phyloP scores from a whole-genome alignment of 2,329 filamentous ascomycete species.

The Paracoccidioides brasiliensis region DNA sequence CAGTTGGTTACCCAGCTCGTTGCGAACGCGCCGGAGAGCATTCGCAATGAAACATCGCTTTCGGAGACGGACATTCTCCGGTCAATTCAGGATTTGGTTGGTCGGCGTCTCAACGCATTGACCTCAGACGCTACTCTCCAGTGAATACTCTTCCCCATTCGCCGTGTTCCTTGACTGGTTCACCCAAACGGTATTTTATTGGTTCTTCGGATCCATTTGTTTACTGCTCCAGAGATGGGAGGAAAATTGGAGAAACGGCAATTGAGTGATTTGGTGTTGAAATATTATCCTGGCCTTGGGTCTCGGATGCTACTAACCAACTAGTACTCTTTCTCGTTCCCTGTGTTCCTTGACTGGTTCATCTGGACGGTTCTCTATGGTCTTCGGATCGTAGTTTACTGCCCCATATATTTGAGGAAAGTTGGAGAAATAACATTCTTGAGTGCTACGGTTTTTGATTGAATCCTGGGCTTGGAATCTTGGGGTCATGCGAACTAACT shows the following conservation, averaged over 20 bases:
- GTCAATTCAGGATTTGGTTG: constrained; percentile 20
- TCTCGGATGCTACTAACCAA: too few relatives aligned
- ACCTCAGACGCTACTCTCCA: neutral
- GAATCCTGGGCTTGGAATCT: too few relatives aligned
- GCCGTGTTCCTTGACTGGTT: too few relatives aligned
- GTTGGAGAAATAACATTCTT: too few relatives aligned
- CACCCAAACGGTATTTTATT: neutral
- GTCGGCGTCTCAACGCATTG: constrained; percentile 19
- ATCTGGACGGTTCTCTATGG: too few relatives aligned
- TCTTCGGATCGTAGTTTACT: too few relatives aligned
- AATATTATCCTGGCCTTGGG: too few relatives aligned
- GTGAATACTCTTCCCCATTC: neutral
- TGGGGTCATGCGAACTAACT: neutral
- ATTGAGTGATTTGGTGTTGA: too few relatives aligned
- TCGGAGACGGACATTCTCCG: constrained; percentile 21
- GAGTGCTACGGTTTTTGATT: too few relatives aligned
- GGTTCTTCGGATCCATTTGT: neutral
- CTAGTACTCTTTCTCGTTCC: too few relatives aligned
- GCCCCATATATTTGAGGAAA: too few relatives aligned
- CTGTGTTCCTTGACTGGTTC: too few relatives aligned
- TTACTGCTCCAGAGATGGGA: neutral
- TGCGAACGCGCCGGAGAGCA: constrained; percentile 15
- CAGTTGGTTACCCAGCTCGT: constrained; percentile 23
- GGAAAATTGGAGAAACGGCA: neutral
- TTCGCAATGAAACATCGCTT: constrained; percentile 14